Conservation (phyloP, 2,329 filamentous ascomycete genomes). For the Cercospora nicotianae region DNA sequence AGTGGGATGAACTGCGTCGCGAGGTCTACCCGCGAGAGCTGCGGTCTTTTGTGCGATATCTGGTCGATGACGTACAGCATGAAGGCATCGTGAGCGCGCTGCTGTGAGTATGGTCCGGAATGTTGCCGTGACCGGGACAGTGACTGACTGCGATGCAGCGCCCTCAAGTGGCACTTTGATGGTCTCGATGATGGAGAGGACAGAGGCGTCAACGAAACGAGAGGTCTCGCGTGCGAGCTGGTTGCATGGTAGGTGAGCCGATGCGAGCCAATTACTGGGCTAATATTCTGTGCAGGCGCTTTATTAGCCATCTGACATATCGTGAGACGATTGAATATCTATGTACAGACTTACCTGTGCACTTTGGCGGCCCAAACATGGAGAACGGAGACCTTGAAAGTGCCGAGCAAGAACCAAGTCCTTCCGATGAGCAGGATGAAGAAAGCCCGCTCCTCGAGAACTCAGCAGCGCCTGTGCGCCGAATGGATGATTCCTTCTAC, state of each 20-base stretch:
- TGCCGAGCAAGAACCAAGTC: slow-evolving; percentile 9
- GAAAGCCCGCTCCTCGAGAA: slow-evolving; percentile 28
- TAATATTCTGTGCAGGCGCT: slow-evolving; percentile 50
- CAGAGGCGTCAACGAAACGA: slow-evolving; percentile 65
- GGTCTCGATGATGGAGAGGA: slow-evolving; percentile 60
- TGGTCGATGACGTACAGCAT: slow-evolving; percentile 64
- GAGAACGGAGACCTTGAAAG: slow-evolving; percentile 26
- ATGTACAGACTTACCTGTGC: slow-evolving; percentile 62
- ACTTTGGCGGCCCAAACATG: slow-evolving; percentile 4
- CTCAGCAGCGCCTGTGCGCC: neutral
- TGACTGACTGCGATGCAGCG: slow-evolving; percentile 47
- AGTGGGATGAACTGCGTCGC: slow-evolving; percentile 72
- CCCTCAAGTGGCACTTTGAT: slow-evolving; percentile 72
- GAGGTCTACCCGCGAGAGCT: slow-evolving; percentile 60
- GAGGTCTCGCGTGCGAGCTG: slow-evolving; percentile 75
- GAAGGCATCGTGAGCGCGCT: slow-evolving; percentile 70
- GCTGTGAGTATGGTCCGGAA: slow-evolving; percentile 52
- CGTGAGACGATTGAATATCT: slow-evolving; percentile 73
- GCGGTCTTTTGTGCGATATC: slow-evolving; percentile 64
- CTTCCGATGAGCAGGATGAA: slow-evolving; percentile 26
- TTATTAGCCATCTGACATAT: slow-evolving; percentile 69
- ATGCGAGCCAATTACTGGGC: neutral
- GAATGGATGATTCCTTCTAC: slow-evolving; percentile 30
- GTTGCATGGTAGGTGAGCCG: slow-evolving; percentile 59
- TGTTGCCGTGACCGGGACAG: neutral